Evolutionary conservation across 495 filamentous ascomycete species (phyloP), one percentile per base, ranked within the genome.

Genomic region (Podospora comata): DNA sequence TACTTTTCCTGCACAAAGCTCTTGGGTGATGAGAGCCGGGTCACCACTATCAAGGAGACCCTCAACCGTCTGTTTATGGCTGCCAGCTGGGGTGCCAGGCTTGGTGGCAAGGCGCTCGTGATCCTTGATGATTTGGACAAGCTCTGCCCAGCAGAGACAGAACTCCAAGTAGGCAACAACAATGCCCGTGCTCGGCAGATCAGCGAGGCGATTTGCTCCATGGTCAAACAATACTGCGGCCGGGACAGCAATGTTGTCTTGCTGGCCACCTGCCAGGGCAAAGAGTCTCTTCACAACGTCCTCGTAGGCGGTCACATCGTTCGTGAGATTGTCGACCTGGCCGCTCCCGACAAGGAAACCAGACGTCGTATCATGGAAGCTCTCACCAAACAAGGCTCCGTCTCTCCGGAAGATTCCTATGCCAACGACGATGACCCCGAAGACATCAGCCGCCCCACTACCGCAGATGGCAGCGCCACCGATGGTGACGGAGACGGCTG

Each of bases 71-170:
- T 94, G 18, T 97, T 99, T 73, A 93, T 93, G 82, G 84, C 87
- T 48, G 95, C 96, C 16, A 88, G 89, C 55, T 99, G 94, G 94
- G 93, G 90, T 66, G 90, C 93, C 34, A 85, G 93, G 61, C 85
- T 93, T 13, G 93, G 92, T 55, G 94, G 95, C 5, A 88, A 86
- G 67, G 85, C 94, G 0, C 72, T 97, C 4, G 88, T 99, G 16
- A 86, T 99, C 55, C 81, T 99, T 3, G 95, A 99, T 73, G 95
- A 99, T 69, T 82, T 99, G 11, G 96, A 99, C 75, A 90, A 90
- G 68, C 81, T 99, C 11, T 97, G 95, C 75, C 93, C 94, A 0
- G 88, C 87, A 0, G 95, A 98, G 78, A 97, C 92, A 0, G 95
- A 98, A 75, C 81, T 97, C 30, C 91, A 96, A 78, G 92, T 96